These are phyloP conservation scores for Lecanicillium sp. DNA, from an alignment of 2,329 filamentous ascomycete genomes.

Conservation along the genomic window DNA sequence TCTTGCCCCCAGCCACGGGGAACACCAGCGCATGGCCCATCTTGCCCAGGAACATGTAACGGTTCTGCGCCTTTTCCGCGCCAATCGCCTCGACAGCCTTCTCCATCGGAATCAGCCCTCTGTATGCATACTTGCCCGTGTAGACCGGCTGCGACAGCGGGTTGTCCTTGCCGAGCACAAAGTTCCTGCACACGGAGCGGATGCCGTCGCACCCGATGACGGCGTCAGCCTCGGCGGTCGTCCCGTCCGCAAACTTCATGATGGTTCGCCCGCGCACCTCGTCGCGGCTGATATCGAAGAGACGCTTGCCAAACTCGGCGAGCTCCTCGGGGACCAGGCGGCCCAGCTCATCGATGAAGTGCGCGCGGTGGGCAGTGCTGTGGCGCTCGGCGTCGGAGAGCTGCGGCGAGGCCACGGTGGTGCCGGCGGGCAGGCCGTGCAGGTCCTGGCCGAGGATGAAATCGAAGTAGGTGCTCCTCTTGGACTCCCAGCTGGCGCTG, in stretches of 20 bases:
- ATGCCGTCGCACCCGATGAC: conserved; percentile 60
- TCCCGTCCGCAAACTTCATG: conserved; percentile 35
- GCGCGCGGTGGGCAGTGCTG: conserved; percentile 30
- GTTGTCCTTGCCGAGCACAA: conserved; percentile 39
- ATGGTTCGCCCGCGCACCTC: conserved; percentile 19
- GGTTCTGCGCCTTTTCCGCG: conserved; percentile 24
- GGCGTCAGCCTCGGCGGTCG: conserved; percentile 31
- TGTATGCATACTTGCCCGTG: conserved; percentile 53
- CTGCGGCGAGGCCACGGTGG: conserved; percentile 3
- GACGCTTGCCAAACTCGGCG: conserved; percentile 29
- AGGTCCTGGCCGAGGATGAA: conserved; percentile 14
- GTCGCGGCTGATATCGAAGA: conserved; percentile 25
- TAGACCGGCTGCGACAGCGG: conserved; percentile 37
- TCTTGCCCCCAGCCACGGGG: conserved; percentile 48
- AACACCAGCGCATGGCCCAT: conserved; percentile 53
- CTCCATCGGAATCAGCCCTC: conserved; percentile 41
- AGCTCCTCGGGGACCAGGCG: conserved; percentile 29
- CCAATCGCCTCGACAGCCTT: conserved; percentile 45
- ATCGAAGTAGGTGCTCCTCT: conserved; percentile 20
- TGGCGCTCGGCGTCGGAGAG: conserved; percentile 22
- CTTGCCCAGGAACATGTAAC: conserved; percentile 34
- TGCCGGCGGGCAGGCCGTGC: conserved; percentile 1
- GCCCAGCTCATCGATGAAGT: conserved; percentile 34
- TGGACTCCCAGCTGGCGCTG: conserved; percentile 22
- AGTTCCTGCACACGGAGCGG: conserved; percentile 46